Conservation (phyloP, 768 basidiomycete genomes). For the Suillus hirtellus region DNA sequence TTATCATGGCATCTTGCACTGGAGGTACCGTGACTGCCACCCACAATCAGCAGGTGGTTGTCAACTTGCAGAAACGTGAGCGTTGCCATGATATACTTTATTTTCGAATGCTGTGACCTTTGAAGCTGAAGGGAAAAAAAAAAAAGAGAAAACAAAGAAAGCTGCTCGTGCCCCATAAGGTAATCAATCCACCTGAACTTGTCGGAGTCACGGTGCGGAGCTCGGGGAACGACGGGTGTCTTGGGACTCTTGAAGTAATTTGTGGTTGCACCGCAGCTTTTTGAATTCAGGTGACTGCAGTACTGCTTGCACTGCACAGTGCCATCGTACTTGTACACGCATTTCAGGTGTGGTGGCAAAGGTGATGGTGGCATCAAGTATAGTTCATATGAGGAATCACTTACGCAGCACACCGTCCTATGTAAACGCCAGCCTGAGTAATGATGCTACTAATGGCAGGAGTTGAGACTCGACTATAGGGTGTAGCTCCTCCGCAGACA, state of each 20-base stretch:
- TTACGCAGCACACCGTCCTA: background rate
- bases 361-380: background rate
- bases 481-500: background rate
- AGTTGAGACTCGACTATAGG: background rate
- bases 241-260: background rate
- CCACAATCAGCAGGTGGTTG: background rate
- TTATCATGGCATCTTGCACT: background rate
- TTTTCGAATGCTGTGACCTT: background rate
- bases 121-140: background rate
- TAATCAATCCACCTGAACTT: background rate
- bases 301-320: background rate
- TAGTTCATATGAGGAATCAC: background rate
- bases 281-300: background rate
- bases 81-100: background rate
- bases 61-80: background rate
- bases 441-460: background rate
- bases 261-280: background rate
- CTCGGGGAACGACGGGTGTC: background rate
- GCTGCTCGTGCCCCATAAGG: background rate
- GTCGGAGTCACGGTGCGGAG: background rate
- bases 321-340: background rate
- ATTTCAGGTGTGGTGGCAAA: constrained; percentile 3
- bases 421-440: background rate
- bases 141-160: background rate
- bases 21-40: background rate